A percentile compares a stretch with the other conserved stretches of the same genome.
These are phyloP conservation scores for Amanita pseudoporphyria DNA, from an alignment of 768 basidiomycete species.

Conservation along the genomic window DNA sequence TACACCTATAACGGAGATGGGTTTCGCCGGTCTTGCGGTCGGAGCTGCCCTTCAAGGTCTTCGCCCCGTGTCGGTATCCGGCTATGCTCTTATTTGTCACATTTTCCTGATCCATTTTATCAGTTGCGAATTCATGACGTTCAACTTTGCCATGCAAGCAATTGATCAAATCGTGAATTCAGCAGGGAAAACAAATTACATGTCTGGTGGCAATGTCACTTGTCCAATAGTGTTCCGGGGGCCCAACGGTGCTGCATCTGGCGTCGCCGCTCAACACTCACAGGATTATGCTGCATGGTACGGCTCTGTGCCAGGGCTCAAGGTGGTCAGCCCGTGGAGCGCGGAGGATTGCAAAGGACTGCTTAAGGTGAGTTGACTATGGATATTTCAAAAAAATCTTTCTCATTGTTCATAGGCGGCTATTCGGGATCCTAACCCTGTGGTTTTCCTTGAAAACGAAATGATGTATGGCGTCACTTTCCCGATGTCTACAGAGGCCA, in stretches of 20 bases:
- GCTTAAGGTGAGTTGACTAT: conserved; percentile 57
- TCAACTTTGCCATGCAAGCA: conserved; percentile 99
- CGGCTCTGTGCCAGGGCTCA: conserved; percentile 87
- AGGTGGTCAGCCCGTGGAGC: conserved; percentile 96
- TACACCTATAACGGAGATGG: conserved; percentile 96
- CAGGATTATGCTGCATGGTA: conserved; percentile 98
- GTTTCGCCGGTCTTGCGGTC: conserved; percentile 94
- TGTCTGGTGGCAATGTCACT: conserved; percentile 98
- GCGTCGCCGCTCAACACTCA: conserved; percentile 95
- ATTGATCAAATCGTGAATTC: conserved; percentile 99
- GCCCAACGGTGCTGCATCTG: conserved; percentile 95
- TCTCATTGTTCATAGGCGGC: conserved; percentile 48
- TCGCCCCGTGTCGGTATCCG: conserved; percentile 66
- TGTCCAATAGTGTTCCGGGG: conserved; percentile 99
- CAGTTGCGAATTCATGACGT: conserved; percentile 99
- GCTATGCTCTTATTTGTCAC: not conserved
- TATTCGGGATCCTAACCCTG: conserved; percentile 96
- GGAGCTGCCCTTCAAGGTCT: conserved; percentile 93
- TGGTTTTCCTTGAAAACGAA: conserved; percentile 99
- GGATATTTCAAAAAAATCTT: not conserved
- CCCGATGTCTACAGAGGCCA: conserved; percentile 91
- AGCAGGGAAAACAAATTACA: conserved; percentile 99
- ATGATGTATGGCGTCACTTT: conserved; percentile 97
- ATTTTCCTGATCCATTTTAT: conserved; percentile 5
- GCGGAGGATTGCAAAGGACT: conserved; percentile 99